Evolutionary conservation across 441 rosid species (phyloP).

Genomic region (Adansonia rubrostipa): DNA sequence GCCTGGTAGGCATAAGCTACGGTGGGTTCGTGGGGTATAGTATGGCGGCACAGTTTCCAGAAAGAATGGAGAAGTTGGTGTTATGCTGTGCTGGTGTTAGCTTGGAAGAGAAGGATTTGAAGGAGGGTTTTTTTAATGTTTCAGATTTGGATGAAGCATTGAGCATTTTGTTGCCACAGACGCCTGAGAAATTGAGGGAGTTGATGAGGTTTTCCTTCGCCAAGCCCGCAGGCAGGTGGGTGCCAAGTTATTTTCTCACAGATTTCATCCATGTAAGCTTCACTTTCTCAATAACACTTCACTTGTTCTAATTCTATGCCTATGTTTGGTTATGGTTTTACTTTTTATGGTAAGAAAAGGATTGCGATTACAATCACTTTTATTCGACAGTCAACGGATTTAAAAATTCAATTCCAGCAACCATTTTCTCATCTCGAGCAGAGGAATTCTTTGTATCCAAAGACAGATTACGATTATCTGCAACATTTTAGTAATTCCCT

Average conservation of each 20-base stretch:
- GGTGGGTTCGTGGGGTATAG: constrained; percentile 81
- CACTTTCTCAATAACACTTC: neutral
- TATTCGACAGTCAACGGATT: no score
- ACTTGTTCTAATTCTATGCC: neutral
- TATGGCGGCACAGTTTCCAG: constrained; percentile 60
- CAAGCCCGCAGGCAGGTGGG: constrained; percentile 44
- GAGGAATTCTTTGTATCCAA: no score
- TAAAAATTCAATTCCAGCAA: no score
- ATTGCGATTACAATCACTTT: neutral
- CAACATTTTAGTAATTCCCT: neutral
- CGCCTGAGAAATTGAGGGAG: constrained; percentile 67
- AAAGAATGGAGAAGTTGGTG: constrained; percentile 57
- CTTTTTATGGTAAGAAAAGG: neutral
- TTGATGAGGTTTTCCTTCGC: constrained; percentile 58
- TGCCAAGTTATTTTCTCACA: constrained; percentile 61
- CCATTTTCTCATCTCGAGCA: no score
- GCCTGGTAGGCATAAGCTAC: constrained; percentile 67
- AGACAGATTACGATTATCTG: neutral
- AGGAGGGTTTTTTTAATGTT: constrained; percentile 57
- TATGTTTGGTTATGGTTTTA: neutral
- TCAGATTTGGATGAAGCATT: constrained; percentile 61
- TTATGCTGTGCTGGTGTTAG: constrained; percentile 74
- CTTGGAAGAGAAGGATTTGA: constrained; percentile 78
- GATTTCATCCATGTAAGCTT: constrained; percentile 68
- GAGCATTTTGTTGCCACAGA: constrained; percentile 59